These are phyloP conservation scores for Stromatinia cepivora DNA, from an alignment of 2,329 filamentous ascomycete species.

Conservation along the genomic window DNA sequence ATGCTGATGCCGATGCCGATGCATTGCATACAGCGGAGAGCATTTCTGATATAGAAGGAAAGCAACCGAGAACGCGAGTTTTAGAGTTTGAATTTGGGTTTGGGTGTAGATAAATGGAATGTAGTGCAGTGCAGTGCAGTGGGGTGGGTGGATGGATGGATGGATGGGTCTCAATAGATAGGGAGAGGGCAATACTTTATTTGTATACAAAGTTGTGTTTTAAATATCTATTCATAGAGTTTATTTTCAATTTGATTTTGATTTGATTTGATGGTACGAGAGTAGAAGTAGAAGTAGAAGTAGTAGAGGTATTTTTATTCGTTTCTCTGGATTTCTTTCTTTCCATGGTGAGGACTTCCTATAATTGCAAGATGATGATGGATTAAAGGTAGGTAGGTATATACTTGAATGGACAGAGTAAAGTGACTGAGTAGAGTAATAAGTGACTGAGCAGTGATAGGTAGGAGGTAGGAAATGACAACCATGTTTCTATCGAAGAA, in stretches of 20 bases:
- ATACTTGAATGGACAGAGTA: neutral
- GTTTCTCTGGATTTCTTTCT: neutral
- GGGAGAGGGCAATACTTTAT: slow-evolving; percentile 9
- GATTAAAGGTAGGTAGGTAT: neutral
- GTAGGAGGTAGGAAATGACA: neutral
- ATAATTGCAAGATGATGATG: neutral
- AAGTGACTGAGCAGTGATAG: neutral
- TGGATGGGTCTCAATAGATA: neutral
- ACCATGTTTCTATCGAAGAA: neutral
- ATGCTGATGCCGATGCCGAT: neutral
- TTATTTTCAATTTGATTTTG: slow-evolving; percentile 7
- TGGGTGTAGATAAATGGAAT: too few species aligned
- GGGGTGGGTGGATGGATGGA: neutral
- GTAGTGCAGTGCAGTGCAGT: neutral
- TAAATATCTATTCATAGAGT: neutral
- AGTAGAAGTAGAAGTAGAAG: too few species aligned
- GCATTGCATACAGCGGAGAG: slow-evolving; percentile 1
- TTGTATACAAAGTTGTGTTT: slow-evolving; percentile 23
- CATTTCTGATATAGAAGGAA: slow-evolving; percentile 7
- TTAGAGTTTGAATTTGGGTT: neutral
- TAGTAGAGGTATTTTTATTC: slow-evolving; percentile 7
- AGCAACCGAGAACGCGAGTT: neutral
- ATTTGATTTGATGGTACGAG: neutral
- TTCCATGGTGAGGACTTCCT: neutral
- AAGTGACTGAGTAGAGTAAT: neutral